Base-by-base conservation (phyloP, 805 yeast genomes). In the Yamadazyma nakazawae region DNA sequence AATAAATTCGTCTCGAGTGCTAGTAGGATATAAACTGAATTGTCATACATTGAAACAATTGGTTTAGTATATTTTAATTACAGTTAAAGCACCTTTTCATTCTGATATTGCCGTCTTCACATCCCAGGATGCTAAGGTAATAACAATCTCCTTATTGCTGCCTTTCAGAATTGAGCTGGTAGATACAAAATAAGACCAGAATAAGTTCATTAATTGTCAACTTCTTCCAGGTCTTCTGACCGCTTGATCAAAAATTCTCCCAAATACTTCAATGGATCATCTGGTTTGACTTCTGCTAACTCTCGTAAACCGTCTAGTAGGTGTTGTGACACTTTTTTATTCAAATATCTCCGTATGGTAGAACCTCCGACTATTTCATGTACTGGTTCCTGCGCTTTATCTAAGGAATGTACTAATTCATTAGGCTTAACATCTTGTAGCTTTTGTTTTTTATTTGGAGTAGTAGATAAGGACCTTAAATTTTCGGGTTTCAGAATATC, bases 311-410 rank as follows among this genome's bases (percentile, higher is more conserved):
- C 95, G 34, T 80, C 80, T 16, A 85, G 62, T 16, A 87, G 58
- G 14, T 75, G 75, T n/a, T 79, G 80, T 0, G 90, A 82, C 28
- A 87, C 76, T 44, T 81, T 69, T 50, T 78, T 67, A 59, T 85
- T 84, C 47, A 87, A 69, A 72, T 85, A 87, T 54, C 74, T 76
- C 52, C 96, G 75, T 1, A 84, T 74, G 0, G 86, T 80, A 2
- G 90, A 84, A 1, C 94, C 94, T 8, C 88, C 87, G 13, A 81
- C 79, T 21, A 79, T 68, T 48, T 78, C 79, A 32, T 79, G 73
- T 12, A 74, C 61, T 10, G 78, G 72, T 4, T 49, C 51, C n/a
- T 24, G 40, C 5, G 24, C 5, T 26, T 49, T 46, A 2, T 31
- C 34, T 28, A 24, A 52, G 42, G 38, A 44, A 30, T 51, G 49